Evolutionary conservation across 441 rosid genomes (phyloP).

Genomic region (Flueggea neowawraea): DNA sequence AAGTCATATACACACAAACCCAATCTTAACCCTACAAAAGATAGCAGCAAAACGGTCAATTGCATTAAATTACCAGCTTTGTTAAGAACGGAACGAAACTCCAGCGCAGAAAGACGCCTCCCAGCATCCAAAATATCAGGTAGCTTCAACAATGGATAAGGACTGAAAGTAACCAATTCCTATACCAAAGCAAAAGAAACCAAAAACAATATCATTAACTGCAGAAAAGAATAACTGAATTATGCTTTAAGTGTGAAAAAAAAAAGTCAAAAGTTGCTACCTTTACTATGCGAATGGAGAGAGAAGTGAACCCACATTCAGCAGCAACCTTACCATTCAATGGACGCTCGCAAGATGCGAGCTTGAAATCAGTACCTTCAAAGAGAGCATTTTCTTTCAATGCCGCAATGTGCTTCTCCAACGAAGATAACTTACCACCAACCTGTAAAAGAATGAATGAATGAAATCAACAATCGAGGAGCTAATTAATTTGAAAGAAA

Average conservation of each 20-base stretch:
- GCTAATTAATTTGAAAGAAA: not conserved
- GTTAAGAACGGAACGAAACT: constrained; percentile 79
- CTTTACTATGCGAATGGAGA: constrained; percentile 83
- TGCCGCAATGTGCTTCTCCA: constrained; percentile 60
- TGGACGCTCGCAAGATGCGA: constrained; percentile 70
- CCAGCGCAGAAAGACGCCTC: constrained; percentile 73
- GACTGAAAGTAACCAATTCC: constrained; percentile 89
- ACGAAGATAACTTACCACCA: constrained; percentile 61
- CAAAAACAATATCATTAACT: not conserved
- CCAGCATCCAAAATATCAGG: constrained; percentile 83
- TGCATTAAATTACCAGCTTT: constrained; percentile 40
- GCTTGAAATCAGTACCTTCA: constrained; percentile 91
- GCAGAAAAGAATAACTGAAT: not conserved
- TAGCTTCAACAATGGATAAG: constrained; percentile 52
- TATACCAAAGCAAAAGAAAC: constrained; percentile 12
- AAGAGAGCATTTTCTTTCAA: constrained; percentile 52
- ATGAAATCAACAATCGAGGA: not conserved
- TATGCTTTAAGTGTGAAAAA: not conserved
- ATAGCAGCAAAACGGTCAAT: not conserved
- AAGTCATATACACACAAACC: constrained; percentile 3
- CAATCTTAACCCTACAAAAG: not conserved
- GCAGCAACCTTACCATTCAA: constrained; percentile 59
- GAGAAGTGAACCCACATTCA: constrained; percentile 87
- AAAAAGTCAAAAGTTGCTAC: constrained; percentile 24
- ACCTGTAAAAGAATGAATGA: constrained; percentile 30